Conservation (phyloP, 1,139 yeast species). For the Debaryomyces singareniensis region DNA sequence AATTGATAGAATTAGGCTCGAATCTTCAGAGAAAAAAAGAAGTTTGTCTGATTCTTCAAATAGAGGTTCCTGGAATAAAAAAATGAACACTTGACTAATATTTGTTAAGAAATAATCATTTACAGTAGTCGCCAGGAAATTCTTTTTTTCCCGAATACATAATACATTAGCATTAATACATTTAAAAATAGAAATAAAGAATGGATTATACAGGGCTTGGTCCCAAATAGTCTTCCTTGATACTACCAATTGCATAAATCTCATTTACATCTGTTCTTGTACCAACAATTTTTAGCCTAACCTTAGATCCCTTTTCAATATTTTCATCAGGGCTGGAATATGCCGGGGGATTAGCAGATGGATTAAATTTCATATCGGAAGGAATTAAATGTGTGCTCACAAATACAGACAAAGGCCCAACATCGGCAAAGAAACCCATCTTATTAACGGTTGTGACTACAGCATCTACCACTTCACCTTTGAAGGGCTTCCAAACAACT, state of each 20-base stretch:
- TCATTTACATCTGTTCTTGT: conserved; percentile 97
- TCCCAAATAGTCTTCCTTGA: conserved; percentile 94
- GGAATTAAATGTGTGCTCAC: conserved; percentile 94
- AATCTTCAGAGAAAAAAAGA: conserved; percentile 8
- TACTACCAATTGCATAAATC: conserved; percentile 94
- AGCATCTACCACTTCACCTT: conserved; percentile 97
- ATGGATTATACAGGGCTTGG: conserved; percentile 46
- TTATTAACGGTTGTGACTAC: conserved; percentile 90
- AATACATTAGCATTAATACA: background rate
- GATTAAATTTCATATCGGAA: conserved; percentile 87
- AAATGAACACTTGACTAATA: conserved; percentile 1
- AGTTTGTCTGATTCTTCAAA: conserved; percentile 4
- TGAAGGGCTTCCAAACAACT: conserved; percentile 96
- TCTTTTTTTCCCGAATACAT: background rate
- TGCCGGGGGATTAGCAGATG: conserved; percentile 98
- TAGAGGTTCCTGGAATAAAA: conserved; percentile 5
- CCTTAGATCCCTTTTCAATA: conserved; percentile 88
- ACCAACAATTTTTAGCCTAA: conserved; percentile 92
- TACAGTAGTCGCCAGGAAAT: too few relatives aligned
- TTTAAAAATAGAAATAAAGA: too few relatives aligned
- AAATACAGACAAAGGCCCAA: conserved; percentile 93
- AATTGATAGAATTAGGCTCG: conserved; percentile 9
- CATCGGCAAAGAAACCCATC: conserved; percentile 97
- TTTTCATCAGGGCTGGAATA: conserved; percentile 93
- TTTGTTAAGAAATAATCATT: too few relatives aligned